A percentile compares a stretch with the other conserved stretches of the same genome.
Evolutionary conservation across 2,329 filamentous ascomycete genomes (phyloP).

Genomic region (Acephala macrosclerotiorum): DNA sequence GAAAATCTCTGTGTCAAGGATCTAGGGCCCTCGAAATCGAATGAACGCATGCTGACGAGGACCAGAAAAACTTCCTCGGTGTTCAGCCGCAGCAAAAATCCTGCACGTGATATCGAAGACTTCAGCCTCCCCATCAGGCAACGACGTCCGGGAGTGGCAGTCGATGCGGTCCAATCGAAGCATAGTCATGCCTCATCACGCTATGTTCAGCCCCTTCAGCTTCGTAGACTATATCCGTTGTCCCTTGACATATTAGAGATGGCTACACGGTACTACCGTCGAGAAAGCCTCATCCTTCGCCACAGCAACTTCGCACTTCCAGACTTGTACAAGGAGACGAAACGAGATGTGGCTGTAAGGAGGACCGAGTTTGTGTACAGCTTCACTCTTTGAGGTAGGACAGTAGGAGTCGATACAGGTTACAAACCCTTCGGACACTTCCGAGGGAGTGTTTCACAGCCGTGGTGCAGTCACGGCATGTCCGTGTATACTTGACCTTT

Average conservation of each 20-base stretch:
- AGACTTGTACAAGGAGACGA: neutral
- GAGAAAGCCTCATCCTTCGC: conserved; percentile 3
- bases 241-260: neutral
- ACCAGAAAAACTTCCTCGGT: neutral
- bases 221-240: neutral
- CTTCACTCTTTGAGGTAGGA: neutral
- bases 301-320: neutral
- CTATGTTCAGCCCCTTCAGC: neutral
- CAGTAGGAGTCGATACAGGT: neutral
- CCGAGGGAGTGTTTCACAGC: conserved; percentile 1
- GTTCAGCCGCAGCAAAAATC: neutral
- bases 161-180: conserved; percentile 6
- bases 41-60: neutral
- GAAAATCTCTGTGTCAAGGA: too few species aligned
- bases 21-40: too few species aligned
- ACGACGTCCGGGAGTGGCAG: neutral
- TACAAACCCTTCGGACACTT: neutral
- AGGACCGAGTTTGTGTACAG: neutral
- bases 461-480: neutral
- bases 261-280: neutral
- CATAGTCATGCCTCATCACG: neutral
- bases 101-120: neutral
- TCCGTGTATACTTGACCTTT: neutral
- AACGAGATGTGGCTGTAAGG: neutral
- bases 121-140: conserved; percentile 1